These are phyloP conservation scores for Apiospora malaysiana DNA, from an alignment of 2,329 filamentous ascomycete genomes.

Conservation along the genomic window DNA sequence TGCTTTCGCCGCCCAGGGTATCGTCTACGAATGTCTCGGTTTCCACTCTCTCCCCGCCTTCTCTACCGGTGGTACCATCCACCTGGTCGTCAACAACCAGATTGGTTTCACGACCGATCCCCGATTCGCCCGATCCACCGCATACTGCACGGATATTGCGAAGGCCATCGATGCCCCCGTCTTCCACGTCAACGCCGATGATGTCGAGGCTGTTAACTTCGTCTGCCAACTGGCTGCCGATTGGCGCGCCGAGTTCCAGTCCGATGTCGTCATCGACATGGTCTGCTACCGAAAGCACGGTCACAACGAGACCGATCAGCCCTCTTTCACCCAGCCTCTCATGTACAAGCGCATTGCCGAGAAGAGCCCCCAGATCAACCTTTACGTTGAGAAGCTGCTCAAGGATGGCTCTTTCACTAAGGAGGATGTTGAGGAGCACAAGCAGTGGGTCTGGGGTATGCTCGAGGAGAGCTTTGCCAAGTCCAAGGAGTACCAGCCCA, in stretches of 20 bases:
- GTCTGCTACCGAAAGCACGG: constrained; percentile 99
- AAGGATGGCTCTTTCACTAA: constrained; percentile 95
- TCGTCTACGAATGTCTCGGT: constrained; percentile 98
- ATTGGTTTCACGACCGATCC: constrained; percentile 99
- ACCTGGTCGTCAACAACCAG: constrained; percentile 99
- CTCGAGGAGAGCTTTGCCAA: constrained; percentile 96
- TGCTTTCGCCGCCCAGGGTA: constrained; percentile 93
- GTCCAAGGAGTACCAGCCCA: constrained; percentile 97
- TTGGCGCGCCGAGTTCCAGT: constrained; percentile 98
- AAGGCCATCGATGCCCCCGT: constrained; percentile 98
- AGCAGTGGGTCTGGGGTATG: constrained; percentile 99
- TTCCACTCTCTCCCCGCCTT: constrained; percentile 96
- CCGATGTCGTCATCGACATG: constrained; percentile 96
- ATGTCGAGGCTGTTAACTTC: constrained; percentile 98
- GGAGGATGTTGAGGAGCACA: constrained; percentile 98
- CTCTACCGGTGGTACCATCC: constrained; percentile 95
- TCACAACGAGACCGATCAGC: constrained; percentile 99
- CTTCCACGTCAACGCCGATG: constrained; percentile 99
- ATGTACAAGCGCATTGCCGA: constrained; percentile 98
- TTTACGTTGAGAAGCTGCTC: constrained; percentile 89
- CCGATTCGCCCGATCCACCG: constrained; percentile 93
- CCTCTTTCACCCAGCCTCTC: constrained; percentile 97
- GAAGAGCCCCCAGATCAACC: constrained; percentile 84
- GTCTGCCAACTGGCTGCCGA: constrained; percentile 96
- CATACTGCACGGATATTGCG: constrained; percentile 99